Conservation (phyloP, 106 monocot species). For the Platanthera guangdongensis region DNA sequence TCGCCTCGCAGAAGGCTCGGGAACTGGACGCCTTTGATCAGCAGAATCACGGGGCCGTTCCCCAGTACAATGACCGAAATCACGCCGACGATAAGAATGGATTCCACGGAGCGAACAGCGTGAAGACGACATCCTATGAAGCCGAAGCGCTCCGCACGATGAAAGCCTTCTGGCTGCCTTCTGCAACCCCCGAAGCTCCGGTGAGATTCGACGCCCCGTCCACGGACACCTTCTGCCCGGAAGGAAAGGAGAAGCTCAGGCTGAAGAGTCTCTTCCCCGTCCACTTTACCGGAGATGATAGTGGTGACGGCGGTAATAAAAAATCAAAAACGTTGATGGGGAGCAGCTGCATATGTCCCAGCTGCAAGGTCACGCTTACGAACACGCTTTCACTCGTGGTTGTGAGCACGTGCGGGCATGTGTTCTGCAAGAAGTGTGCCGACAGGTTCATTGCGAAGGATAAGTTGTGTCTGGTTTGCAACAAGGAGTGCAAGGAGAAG, state of each 20-base stretch:
- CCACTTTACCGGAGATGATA: conserved; percentile 47
- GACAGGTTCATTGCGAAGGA: conserved; percentile 65
- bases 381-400: conserved; percentile 74
- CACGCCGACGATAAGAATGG: conserved; percentile 31
- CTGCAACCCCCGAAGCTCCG: conserved; percentile 83
- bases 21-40: conserved; percentile 82
- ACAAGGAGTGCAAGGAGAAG: conserved; percentile 67
- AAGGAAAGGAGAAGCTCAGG: conserved; percentile 93
- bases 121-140: conserved; percentile 84
- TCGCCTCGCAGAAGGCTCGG: conserved; percentile 46
- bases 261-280: conserved; percentile 76
- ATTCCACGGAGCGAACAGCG: conserved; percentile 96
- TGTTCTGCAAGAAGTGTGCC: conserved; percentile 88
- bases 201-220: conserved; percentile 65
- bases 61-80: conserved; percentile 52
- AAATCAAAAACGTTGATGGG: conserved; percentile 32
- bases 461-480: conserved; percentile 72
- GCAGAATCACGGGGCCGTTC: conserved; percentile 87
- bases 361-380: conserved; percentile 83
- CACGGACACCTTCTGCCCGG: conserved; percentile 63
- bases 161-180: conserved; percentile 99
- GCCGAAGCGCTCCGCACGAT: conserved; percentile 95
- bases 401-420: conserved; percentile 82
- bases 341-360: conserved; percentile 64
- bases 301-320: background rate